Evolutionary conservation across 805 yeast genomes (phyloP), one percentile per base, ranked within the genome.

Genomic region (Ogataea paradorogensis): DNA sequence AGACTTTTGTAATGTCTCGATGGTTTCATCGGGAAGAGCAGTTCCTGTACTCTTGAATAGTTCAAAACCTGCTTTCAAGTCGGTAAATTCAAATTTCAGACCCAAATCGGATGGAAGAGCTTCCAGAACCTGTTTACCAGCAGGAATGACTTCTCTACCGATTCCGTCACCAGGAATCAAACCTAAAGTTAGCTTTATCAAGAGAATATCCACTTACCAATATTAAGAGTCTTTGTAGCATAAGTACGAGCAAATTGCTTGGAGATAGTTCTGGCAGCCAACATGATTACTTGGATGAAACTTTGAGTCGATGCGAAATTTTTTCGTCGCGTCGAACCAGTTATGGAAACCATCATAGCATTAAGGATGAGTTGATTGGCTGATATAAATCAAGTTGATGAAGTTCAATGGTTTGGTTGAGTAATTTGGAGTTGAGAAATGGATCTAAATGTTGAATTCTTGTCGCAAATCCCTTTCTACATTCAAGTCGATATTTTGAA

Each of bases 151-250:
- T 68, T 93, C 99, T 58, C 84, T 80, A 40, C 99, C 99, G 53
- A 93, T 93, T 51, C 99, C 99, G 64, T 93, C 99, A 62, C 99
- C 99, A 37, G 99, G 96, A 53, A 93, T 90, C 59, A 93, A 74
- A 44, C 54, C 54, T 43, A 46, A 36, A 41, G 31, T 14, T 18
- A 28, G 32, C 7, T 8, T 10, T 10, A 2, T 9, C 14, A 9
- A 9, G 5, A 11, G 1, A 7, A 23, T 10, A 3, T 18, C 1
- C 20, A 56, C 59, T 25, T 47, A 56, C 77, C 84, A 48, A 78
- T 76, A 40, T 71, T 77, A 33, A 78, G 60, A 20, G 73, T 69
- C 51, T 75, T 76, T 35, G 72, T 51, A 26, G 67, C 59, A 27
- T 38, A 38, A 15, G 36, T 13, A 15, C 42, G 35, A 15, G 35